These are phyloP conservation scores for Ascochyta lentis DNA, from an alignment of 2,329 filamentous ascomycete genomes.

Conservation along the genomic window DNA sequence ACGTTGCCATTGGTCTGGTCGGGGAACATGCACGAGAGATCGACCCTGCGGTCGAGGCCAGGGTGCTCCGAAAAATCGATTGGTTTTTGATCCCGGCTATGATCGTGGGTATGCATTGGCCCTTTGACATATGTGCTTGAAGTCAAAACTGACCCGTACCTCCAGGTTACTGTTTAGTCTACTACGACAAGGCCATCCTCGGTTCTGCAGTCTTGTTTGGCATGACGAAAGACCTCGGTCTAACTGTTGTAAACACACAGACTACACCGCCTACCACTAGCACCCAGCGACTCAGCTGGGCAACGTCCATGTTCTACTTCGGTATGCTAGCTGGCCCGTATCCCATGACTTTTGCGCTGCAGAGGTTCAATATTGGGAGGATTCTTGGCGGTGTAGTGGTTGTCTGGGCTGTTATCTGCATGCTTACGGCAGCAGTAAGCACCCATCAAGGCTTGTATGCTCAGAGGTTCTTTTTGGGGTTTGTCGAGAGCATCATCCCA, in stretches of 20 bases:
- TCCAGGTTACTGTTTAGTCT: conserved; percentile 69
- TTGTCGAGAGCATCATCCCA: conserved; percentile 63
- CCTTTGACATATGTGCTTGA: too few relatives aligned
- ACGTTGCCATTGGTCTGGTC: conserved; percentile 65
- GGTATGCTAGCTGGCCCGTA: conserved; percentile 78
- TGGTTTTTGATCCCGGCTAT: conserved; percentile 72
- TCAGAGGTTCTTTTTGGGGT: conserved; percentile 63
- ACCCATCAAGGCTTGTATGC: conserved; percentile 67
- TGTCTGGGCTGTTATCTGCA: conserved; percentile 71
- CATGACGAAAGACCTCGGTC: conserved; percentile 72
- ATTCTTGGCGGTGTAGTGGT: conserved; percentile 69
- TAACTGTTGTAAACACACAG: conserved; percentile 61
- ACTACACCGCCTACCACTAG: conserved; percentile 63
- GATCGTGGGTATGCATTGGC: conserved; percentile 47
- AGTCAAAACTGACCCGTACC: neutral
- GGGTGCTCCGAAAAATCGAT: conserved; percentile 71
- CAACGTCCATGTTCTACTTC: conserved; percentile 81
- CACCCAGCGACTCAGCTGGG: conserved; percentile 75
- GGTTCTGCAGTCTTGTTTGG: conserved; percentile 76
- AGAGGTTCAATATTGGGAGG: conserved; percentile 70
- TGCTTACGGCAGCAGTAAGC: conserved; percentile 71
- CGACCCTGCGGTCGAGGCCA: conserved; percentile 62
- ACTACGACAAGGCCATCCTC: conserved; percentile 78
- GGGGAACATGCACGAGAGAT: conserved; percentile 62
- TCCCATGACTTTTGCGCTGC: conserved; percentile 73